A percentile compares a stretch with the other conserved stretches of the same genome.
Evolutionary conservation across 371 early-diverging fungal species (phyloP).

Genomic region (Syncephalis fuscata): DNA sequence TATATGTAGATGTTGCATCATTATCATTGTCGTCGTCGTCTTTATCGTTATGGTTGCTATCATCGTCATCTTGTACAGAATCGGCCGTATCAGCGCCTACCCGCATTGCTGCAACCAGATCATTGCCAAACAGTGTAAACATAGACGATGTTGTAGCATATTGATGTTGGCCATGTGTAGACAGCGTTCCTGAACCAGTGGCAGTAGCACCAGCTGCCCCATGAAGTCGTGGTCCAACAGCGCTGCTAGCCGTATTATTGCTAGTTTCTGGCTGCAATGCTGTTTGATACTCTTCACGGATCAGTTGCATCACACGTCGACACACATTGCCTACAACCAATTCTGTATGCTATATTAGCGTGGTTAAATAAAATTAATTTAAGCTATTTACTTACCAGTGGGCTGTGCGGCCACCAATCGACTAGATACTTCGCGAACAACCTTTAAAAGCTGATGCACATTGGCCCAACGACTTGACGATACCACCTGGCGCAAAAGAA

Average conservation of each 20-base stretch:
- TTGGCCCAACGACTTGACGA: constrained; percentile 57
- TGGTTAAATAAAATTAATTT: neutral
- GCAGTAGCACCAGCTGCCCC: too few species aligned
- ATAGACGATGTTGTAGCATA: neutral
- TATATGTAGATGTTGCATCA: neutral
- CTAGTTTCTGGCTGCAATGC: constrained; percentile 4
- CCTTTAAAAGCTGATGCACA: constrained; percentile 30
- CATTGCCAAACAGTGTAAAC: neutral
- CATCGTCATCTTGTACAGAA: constrained; percentile 11
- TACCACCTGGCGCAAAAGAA: constrained; percentile 60
- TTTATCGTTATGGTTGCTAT: too few species aligned
- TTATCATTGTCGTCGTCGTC: constrained; percentile 11
- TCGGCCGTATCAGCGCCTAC: constrained; percentile 2
- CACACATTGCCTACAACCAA: constrained; percentile 76
- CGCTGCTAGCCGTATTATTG: too few species aligned
- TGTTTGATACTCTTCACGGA: constrained; percentile 42
- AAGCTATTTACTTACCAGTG: constrained; percentile 23
- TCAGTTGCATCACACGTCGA: constrained; percentile 65
- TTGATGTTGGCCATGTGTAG: neutral
- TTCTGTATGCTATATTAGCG: constrained; percentile 24
- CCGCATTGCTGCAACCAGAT: neutral
- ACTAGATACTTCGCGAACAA: constrained; percentile 48
- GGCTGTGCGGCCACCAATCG: constrained; percentile 69
- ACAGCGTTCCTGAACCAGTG: too few species aligned
- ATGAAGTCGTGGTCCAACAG: too few species aligned